A percentile compares a stretch with the other conserved stretches of the same genome.
Evolutionary conservation across 1,284 basidiomycete species (phyloP).

Genomic region (Bothia castanella): DNA sequence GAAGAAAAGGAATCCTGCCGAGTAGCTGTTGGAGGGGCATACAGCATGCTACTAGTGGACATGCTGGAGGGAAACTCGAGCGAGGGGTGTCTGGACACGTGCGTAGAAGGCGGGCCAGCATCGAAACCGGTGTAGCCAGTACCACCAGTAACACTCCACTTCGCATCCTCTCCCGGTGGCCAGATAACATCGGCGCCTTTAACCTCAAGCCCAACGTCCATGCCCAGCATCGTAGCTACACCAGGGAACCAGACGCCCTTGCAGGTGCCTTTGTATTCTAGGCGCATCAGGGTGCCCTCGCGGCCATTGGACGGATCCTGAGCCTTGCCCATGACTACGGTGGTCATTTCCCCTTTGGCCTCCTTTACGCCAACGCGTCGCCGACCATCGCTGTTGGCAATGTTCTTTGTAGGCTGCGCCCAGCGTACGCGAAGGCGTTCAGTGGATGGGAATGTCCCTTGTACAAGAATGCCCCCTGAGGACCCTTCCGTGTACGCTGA

Average conservation of each 20-base stretch:
- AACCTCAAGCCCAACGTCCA: slow-evolving; percentile 67
- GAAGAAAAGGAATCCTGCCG: slow-evolving; percentile 45
- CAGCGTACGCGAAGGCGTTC: slow-evolving; percentile 72
- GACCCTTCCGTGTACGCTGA: slow-evolving; percentile 48
- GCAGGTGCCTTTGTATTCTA: slow-evolving; percentile 70
- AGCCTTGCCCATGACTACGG: slow-evolving; percentile 51
- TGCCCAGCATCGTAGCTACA: slow-evolving; percentile 73
- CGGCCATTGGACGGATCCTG: slow-evolving; percentile 36
- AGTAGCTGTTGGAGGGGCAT: slow-evolving; percentile 30
- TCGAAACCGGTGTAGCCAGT: slow-evolving; percentile 67
- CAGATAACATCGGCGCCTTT: slow-evolving; percentile 65
- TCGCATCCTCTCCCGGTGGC: slow-evolving; percentile 46
- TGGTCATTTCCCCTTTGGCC: slow-evolving; percentile 62
- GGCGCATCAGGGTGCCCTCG: slow-evolving; percentile 62
- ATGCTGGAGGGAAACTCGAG: slow-evolving; percentile 40
- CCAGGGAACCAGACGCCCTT: slow-evolving; percentile 75
- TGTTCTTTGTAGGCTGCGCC: slow-evolving; percentile 59
- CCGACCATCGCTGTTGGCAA: slow-evolving; percentile 49
- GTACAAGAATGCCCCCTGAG: slow-evolving; percentile 61
- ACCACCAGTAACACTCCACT: slow-evolving; percentile 62
- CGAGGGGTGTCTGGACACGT: slow-evolving; percentile 44
- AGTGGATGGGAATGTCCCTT: slow-evolving; percentile 72
- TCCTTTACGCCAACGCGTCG: slow-evolving; percentile 64
- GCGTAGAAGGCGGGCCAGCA: slow-evolving; percentile 38
- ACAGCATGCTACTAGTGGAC: slow-evolving; percentile 23